Evolutionary conservation across 2,329 filamentous ascomycete genomes (phyloP).

Genomic region (Cladophialophora exuberans): DNA sequence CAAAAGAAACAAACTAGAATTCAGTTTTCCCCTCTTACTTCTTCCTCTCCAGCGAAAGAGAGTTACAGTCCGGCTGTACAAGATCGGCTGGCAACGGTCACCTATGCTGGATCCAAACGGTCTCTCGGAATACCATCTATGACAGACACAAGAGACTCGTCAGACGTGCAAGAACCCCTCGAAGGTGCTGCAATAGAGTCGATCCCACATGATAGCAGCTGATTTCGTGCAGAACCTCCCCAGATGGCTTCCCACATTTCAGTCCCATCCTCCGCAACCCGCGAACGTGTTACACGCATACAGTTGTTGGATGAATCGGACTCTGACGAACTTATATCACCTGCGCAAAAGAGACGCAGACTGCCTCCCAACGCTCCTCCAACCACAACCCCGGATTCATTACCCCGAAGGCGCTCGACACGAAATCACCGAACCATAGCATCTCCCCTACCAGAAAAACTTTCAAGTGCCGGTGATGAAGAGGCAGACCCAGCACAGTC

Average conservation of each 20-base stretch:
- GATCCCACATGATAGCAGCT: too few relatives aligned
- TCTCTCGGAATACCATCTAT: constrained; percentile 17
- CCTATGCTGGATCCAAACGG: constrained; percentile 34
- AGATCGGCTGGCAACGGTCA: constrained; percentile 40
- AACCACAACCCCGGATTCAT: neutral
- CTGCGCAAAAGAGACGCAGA: constrained; percentile 28
- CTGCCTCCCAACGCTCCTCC: neutral
- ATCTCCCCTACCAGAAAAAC: constrained; percentile 6
- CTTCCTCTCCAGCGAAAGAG: constrained; percentile 35
- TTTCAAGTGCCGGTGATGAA: neutral
- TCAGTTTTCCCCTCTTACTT: constrained; percentile 43
- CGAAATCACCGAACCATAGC: constrained; percentile 12
- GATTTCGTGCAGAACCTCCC: neutral
- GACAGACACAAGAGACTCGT: too few relatives aligned
- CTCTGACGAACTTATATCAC: constrained; percentile 29
- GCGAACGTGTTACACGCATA: neutral
- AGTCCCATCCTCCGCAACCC: constrained; percentile 13
- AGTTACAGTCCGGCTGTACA: constrained; percentile 30
- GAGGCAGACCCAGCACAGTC: constrained; percentile 1
- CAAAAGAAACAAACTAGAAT: constrained; percentile 44
- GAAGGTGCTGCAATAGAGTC: constrained; percentile 14
- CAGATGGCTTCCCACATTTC: neutral
- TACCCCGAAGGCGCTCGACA: constrained; percentile 10
- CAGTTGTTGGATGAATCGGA: constrained; percentile 13
- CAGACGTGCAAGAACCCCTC: too few relatives aligned